phyloP scores from a whole-genome alignment of 305 asterid genomes.

The Euphrasia arctica region DNA sequence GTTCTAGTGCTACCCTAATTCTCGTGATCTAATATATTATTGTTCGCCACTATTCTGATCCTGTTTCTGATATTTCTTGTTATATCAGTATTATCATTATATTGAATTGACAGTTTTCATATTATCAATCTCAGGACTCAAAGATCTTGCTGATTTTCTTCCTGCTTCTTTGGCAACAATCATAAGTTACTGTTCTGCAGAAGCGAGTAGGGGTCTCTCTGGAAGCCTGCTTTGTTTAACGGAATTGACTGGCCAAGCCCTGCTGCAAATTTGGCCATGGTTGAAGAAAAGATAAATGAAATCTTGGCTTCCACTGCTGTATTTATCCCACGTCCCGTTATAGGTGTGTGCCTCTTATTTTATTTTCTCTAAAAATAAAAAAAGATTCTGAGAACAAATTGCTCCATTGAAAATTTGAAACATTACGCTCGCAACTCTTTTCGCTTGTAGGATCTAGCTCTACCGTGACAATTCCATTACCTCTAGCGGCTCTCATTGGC shows the following conservation, averaged over 20 bases:
- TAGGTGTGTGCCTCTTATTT: slow-evolving; percentile 46
- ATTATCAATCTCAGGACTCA: slow-evolving; percentile 64
- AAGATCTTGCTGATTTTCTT: slow-evolving; percentile 97
- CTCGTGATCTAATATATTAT: slow-evolving; percentile 21
- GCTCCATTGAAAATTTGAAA: not conserved
- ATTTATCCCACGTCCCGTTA: slow-evolving; percentile 69
- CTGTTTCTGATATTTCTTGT: not conserved
- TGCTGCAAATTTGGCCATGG: slow-evolving; percentile 69
- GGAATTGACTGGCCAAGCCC: slow-evolving; percentile 99
- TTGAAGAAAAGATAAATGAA: slow-evolving; percentile 84
- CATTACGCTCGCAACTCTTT: slow-evolving; percentile 26
- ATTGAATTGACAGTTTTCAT: slow-evolving; percentile 10
- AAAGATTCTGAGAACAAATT: not conserved
- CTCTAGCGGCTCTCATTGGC: slow-evolving; percentile 87
- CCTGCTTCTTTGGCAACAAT: slow-evolving; percentile 93
- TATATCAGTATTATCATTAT: not conserved
- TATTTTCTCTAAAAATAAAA: not conserved
- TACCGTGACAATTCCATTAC: slow-evolving; percentile 78
- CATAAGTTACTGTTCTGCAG: slow-evolving; percentile 88
- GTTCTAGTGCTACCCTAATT: not conserved
- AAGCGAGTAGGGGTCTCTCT: slow-evolving; percentile 84
- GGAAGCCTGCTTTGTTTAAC: slow-evolving; percentile 96
- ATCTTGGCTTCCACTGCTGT: slow-evolving; percentile 92
- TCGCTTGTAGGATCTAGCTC: slow-evolving; percentile 60
- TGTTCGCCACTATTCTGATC: not conserved